Base-by-base conservation (phyloP, 495 filamentous ascomycete genomes). In the Xylaria curta region DNA sequence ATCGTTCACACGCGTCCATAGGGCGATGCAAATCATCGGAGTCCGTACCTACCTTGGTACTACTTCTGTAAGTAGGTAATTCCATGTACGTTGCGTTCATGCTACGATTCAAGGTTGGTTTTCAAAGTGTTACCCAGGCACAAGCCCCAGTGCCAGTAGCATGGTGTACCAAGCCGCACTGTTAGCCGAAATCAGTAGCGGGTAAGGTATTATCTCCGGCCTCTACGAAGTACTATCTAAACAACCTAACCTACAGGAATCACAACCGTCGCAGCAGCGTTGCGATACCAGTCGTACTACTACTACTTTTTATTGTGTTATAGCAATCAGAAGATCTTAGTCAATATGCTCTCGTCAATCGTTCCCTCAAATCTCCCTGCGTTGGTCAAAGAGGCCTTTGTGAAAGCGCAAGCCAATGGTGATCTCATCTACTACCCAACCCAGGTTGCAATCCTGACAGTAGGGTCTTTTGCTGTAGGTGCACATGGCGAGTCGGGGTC, bases 361-460 rank as follows among this genome's bases (percentile, higher is more conserved):
- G 75, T 59, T 24, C 77, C 76, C 4, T 38, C 68, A 26, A 81
- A 84, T 66, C 82, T 91, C 2, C 83, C 87, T 3, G 74, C 82
- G 9, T 83, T 91, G 13, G 90, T 92, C 58, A 81, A 82, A 40
- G 74, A 80, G 6, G 85, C 87, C 13, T 91, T 91, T 69, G 66
- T 69, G 51, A 80, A 84, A 21, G 89, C 90, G 54, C 85, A 82
- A 73, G 82, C 85, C 31, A 82, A 75, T 54, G 85, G 87, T 24
- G 84, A 88, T 71, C 81, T 92, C 24, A 78, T 83, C 26, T 91
- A 91, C 76, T 91, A 88, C 62, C 81, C 84, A 21, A 91, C 89
- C 2, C 83, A 91, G 62, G 83, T 90, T 36, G 79, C 85, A 15
- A 80, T 89, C 67, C 73, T 92, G 49, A 81, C 82, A 67, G 79